Evolutionary conservation across 129 eudicot genomes (phyloP), one percentile per base, ranked within the genome.

Genomic region (Flaveria ramosissima): DNA sequence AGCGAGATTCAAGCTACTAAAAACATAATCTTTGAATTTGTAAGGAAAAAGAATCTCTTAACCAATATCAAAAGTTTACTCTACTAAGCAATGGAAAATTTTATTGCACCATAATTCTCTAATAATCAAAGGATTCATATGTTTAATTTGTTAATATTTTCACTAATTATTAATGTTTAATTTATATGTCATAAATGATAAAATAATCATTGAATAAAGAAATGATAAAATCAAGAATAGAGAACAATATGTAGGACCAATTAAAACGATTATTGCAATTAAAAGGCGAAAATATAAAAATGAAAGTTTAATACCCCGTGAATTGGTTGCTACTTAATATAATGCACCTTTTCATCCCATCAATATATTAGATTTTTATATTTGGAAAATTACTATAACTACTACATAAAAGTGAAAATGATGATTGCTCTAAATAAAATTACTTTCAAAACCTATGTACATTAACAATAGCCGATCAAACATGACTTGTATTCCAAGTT

Each of bases 171-270:
- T 21, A 9, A 59, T 59, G 65, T 24, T 61, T 24, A 11, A 61
- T 24, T 61, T 13, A 12, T 61, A 61, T 6, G 10, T 16, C 9
- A 20, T 26, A 61, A 61, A 61, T 61, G 10, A 26, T 61, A 61
- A 61, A 4, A 13, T 61, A 61, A 24, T 61, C 67, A 61, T 61
- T 5, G n/a, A 61, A 61, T 61, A 61, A 59, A 60, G 7, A 7
- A 11, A 9, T 6, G 7, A 61, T 27, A 26, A 26, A 61, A 16
- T 30, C 17, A 61, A 61, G 42, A 21, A 57, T 1, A 55, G 10
- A 24, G 27, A 61, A 30, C 21, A 27, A 63, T 14, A 63, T 30
- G 69, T 30, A 63, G 46, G 69, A 63, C 46, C 69, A 30, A 63
- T 7, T 27, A 27, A 30, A 63, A 32, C 69, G 46, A 63, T 15